Conservation (phyloP, 345 rosid species). For the Angophora floribunda region DNA sequence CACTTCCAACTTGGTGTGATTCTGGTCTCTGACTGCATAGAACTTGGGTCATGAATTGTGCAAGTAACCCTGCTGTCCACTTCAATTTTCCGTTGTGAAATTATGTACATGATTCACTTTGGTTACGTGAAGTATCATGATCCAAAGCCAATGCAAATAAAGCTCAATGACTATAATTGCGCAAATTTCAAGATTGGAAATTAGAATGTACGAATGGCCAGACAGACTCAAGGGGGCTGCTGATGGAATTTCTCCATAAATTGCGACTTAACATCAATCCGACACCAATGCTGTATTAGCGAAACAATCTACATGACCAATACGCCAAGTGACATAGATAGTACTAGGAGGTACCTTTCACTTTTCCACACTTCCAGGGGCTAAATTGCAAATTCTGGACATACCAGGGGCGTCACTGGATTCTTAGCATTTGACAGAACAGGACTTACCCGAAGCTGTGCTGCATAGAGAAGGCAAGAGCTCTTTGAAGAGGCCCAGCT, state of each 20-base stretch:
- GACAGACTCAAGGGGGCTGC: background rate
- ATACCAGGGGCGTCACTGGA: background rate
- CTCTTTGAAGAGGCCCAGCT: conserved; percentile 26
- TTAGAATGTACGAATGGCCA: no score
- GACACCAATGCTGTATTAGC: background rate
- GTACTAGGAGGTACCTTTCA: background rate
- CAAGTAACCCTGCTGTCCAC: background rate
- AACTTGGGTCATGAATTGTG: background rate
- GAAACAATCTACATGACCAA: background rate
- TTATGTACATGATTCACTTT: background rate
- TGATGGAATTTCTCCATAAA: background rate
- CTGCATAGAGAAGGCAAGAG: conserved; percentile 26
- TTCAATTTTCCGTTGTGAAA: background rate
- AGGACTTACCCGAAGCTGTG: conserved; percentile 11
- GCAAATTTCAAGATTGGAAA: background rate
- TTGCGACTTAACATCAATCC: background rate
- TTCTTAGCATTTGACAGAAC: background rate
- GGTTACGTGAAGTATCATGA: background rate
- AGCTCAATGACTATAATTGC: background rate
- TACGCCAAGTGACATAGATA: background rate
- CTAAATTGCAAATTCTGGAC: background rate
- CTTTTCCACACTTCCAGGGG: background rate
- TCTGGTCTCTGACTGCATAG: background rate
- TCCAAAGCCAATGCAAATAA: background rate
- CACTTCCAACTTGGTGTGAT: background rate